Percentiles rank a stretch among this genome's conserved stretches.
These are phyloP conservation scores for Russula lepida DNA, from an alignment of 768 basidiomycete species.

Conservation along the genomic window DNA sequence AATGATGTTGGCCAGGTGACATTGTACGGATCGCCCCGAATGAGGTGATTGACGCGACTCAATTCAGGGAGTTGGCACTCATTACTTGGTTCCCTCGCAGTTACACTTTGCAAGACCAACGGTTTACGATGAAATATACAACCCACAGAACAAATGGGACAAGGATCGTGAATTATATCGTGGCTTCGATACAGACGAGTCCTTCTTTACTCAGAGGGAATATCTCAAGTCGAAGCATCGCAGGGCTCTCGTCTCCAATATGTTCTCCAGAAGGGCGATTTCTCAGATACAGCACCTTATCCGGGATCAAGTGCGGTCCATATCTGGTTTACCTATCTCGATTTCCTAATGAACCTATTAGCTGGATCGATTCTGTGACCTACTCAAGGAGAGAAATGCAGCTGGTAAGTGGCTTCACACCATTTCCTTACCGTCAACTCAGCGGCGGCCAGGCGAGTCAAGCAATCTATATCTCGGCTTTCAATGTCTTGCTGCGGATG, in stretches of 20 bases:
- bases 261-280: constrained; percentile 35
- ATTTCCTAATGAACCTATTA: constrained; percentile 11
- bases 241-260: constrained; percentile 28
- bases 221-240: constrained; percentile 29
- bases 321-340: not conserved
- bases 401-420: not conserved
- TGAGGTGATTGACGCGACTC: not conserved
- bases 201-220: constrained; percentile 32
- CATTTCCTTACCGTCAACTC: not conserved
- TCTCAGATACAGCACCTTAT: constrained; percentile 31
- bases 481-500: constrained; percentile 35
- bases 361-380: constrained; percentile 29
- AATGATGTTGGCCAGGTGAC: not conserved
- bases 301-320: constrained; percentile 25
- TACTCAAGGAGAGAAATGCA: constrained; percentile 5
- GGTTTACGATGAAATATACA: constrained; percentile 13
- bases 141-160: constrained; percentile 25
- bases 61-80: no score
- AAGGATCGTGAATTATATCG: constrained; percentile 35
- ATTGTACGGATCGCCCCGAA: constrained; percentile 13
- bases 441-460: constrained; percentile 16
- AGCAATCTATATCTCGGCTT: constrained; percentile 35
- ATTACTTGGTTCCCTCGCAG: not conserved
- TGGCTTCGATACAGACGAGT: constrained; percentile 31
- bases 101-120: constrained; percentile 7